Evolutionary conservation across 139 green algal species (phyloP), one percentile per base, ranked within the genome.

Genomic region (Volvox africanus): DNA sequence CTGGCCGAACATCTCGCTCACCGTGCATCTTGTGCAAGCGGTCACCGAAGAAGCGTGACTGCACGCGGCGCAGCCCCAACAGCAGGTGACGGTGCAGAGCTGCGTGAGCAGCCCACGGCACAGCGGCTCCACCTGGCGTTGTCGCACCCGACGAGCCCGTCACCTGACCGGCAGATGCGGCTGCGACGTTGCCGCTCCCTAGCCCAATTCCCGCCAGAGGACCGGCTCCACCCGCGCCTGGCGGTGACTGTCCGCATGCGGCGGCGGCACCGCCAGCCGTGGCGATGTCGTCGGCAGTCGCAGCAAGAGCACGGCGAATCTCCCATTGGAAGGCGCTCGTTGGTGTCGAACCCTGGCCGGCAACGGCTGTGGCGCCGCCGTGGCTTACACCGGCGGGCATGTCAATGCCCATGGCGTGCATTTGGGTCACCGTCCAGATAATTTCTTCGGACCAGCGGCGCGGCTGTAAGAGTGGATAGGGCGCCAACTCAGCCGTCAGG

Each of bases 361-460:
- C 65, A 12, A 28, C 65, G 11, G 65, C 61, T 1, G 55, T 24
- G 65, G 65, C 65, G 65, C 50, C 21, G n/a, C 81, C 36, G 26
- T 67, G 55, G 80, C 55, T 19, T 33, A 14, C 35, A 28, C 5
- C 21, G 26, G 37, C 26, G 18, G 21, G 20, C 86, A 90, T 90
- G 50, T 90, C 86, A 37, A 76, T 67, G 37, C 86, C 87, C 87
- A 91, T 85, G 61, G 87, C 24, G 87, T 91, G 76, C 87, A 91
- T 61, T 75, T 91, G 87, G 18, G 61, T 68, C 13, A 91, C 3
- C 19, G 76, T 44, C 87, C 87, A 91, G 61, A 91, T 79, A 35
- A 86, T 86, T 35, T 91, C 87, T 61, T 91, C 87, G 9, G 30
- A 69, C 87, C 87, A 91, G 87, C 87, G 87, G 14, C 87, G 87